These are phyloP conservation scores for Cordyceps farinosa DNA, from an alignment of 2,329 filamentous ascomycete genomes.

Conservation along the genomic window DNA sequence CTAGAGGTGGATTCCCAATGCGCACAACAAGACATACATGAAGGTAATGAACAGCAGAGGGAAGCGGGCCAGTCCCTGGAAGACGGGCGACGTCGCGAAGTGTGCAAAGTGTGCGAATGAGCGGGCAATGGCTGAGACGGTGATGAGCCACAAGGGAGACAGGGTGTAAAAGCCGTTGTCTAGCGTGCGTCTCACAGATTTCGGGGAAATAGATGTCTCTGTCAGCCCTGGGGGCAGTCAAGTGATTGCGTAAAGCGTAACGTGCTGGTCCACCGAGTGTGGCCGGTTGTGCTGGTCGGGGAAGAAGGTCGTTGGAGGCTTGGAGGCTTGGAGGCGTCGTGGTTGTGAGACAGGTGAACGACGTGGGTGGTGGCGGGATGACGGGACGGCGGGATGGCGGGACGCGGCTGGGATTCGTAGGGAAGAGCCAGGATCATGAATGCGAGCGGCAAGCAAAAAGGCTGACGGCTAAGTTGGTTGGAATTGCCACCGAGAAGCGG, in stretches of 20 bases:
- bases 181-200: constrained; percentile 16
- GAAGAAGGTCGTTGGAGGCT: neutral
- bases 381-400: constrained; percentile 2
- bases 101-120: constrained; percentile 7
- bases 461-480: neutral
- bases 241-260: constrained; percentile 7
- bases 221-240: neutral
- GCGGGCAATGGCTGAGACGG: constrained; percentile 17
- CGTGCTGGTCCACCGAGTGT: constrained; percentile 8
- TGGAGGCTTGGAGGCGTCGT: neutral
- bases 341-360: constrained; percentile 13
- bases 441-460: neutral
- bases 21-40: constrained; percentile 18
- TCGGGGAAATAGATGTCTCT: constrained; percentile 16
- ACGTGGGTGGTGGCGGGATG: neutral
- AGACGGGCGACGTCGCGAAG: neutral
- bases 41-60: constrained; percentile 15
- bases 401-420: neutral
- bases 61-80: constrained; percentile 5
- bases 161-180: constrained; percentile 13
- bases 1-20: constrained; percentile 16
- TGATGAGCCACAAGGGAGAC: constrained; percentile 12
- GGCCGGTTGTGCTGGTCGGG: neutral
- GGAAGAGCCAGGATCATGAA: neutral
- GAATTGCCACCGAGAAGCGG: neutral